Percentiles rank a stretch among this genome's conserved stretches.
phyloP scores from a whole-genome alignment of 208 protist species.

The Angomonas ambiguus region DNA sequence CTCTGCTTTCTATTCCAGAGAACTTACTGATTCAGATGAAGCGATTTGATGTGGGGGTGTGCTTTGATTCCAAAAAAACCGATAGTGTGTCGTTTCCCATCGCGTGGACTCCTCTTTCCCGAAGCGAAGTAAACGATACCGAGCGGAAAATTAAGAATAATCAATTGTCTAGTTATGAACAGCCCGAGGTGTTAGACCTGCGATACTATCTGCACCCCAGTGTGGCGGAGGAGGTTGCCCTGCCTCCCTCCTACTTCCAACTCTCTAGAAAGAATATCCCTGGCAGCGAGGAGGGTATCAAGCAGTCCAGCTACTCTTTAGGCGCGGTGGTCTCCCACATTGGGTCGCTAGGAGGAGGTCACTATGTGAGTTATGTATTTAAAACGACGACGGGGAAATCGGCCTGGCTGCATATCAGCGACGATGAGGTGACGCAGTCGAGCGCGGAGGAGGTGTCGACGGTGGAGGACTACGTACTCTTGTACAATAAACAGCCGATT shows the following conservation, averaged over 20 bases:
- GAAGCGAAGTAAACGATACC: conserved; percentile 9
- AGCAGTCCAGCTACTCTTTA: conserved; percentile 73
- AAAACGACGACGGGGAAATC: conserved; percentile 43
- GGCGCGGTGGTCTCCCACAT: conserved; percentile 80
- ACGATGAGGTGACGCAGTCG: conserved; percentile 45
- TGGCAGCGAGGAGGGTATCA: conserved; percentile 2
- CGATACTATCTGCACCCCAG: conserved; percentile 48
- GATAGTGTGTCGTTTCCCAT: conserved; percentile 79
- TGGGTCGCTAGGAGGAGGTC: conserved; percentile 73
- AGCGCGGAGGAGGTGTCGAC: conserved; percentile 34
- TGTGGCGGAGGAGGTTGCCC: conserved; percentile 20
- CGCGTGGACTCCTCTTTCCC: conserved; percentile 46
- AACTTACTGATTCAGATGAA: conserved; percentile 88
- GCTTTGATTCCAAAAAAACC: conserved; percentile 78
- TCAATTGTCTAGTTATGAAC: no score
- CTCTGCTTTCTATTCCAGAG: conserved; percentile 71
- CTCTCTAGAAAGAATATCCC: background rate
- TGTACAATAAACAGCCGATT: conserved; percentile 81
- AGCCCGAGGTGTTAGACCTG: conserved; percentile 59
- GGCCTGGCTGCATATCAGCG: conserved; percentile 77
- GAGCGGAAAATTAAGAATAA: no score
- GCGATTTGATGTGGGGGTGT: conserved; percentile 65
- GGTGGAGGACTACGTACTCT: conserved; percentile 75
- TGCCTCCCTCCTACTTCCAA: conserved; percentile 16
- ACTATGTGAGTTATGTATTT: conserved; percentile 79